Conservation (phyloP, 1,139 yeast species). For the Arxiozyma bovina region DNA sequence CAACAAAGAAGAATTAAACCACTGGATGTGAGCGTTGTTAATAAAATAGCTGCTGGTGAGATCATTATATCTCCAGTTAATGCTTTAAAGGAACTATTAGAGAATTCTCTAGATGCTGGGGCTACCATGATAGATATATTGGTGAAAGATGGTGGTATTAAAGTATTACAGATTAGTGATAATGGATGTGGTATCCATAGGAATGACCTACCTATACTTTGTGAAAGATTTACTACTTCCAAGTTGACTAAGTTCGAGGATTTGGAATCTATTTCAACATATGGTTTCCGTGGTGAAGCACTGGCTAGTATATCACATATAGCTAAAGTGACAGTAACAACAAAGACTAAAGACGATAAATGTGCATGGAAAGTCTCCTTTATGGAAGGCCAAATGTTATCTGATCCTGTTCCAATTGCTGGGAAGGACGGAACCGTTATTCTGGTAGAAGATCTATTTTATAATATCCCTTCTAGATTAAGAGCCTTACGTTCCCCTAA, state of each 20-base stretch:
- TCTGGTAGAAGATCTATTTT: conserved; percentile 79
- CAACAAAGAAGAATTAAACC: conserved; percentile 14
- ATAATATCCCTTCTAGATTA: conserved; percentile 74
- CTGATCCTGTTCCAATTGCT: conserved; percentile 66
- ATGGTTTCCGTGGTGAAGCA: conserved; percentile 82
- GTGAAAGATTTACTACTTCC: conserved; percentile 67
- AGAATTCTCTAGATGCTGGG: conserved; percentile 72
- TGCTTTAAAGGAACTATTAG: conserved; percentile 68
- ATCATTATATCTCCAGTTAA: conserved; percentile 90
- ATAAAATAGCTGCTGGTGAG: conserved; percentile 95
- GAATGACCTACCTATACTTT: conserved; percentile 51
- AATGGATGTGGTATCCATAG: conserved; percentile 65
- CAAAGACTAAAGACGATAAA: conserved; percentile 51
- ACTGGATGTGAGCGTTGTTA: conserved; percentile 47
- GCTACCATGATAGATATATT: conserved; percentile 54
- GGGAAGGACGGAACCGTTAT: conserved; percentile 85
- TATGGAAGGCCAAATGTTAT: conserved; percentile 49
- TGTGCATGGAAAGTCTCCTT: conserved; percentile 67
- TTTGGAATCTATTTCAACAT: conserved; percentile 42
- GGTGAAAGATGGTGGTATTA: conserved; percentile 57
- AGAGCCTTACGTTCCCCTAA: conserved; percentile 54
- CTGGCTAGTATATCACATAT: conserved; percentile 61
- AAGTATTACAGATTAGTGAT: conserved; percentile 57
- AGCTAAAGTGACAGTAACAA: conserved; percentile 62
- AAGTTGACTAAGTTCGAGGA: conserved; percentile 49